phyloP scores from a whole-genome alignment of 176 grass and related monocot genomes.

The Oryza punctata region DNA sequence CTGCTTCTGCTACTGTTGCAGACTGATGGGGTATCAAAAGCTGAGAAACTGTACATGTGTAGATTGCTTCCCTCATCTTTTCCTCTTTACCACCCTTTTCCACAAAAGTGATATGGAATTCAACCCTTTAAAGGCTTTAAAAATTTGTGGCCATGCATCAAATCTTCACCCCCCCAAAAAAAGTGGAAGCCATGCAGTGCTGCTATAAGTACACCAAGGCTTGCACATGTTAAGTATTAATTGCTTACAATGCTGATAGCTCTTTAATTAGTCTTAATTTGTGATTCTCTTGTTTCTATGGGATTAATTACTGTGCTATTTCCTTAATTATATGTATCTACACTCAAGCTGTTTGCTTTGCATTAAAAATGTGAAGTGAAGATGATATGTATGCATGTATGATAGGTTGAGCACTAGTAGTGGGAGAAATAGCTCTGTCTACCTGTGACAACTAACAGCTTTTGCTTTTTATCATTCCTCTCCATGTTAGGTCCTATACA shows the following conservation, averaged over 20 bases:
- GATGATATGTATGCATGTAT: background rate
- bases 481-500: slow-evolving; percentile 25
- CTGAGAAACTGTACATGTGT: slow-evolving; percentile 31
- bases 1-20: background rate
- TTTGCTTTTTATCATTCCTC: slow-evolving; percentile 37
- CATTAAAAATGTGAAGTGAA: slow-evolving; percentile 16
- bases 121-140: slow-evolving; percentile 44
- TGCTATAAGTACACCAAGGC: background rate
- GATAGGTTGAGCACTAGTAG: background rate
- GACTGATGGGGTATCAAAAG: slow-evolving; percentile 29
- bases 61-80: slow-evolving; percentile 40
- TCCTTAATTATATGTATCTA: slow-evolving; percentile 17
- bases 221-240: background rate
- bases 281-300: background rate
- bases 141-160: slow-evolving; percentile 20
- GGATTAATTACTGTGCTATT: background rate
- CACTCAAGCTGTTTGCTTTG: slow-evolving; percentile 28
- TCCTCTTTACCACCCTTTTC: slow-evolving; percentile 35
- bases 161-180: background rate
- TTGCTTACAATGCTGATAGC: background rate
- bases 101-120: slow-evolving; percentile 42
- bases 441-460: slow-evolving; percentile 16
- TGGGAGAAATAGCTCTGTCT: slow-evolving; percentile 14
- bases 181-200: background rate
- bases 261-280: background rate